phyloP scores from a whole-genome alignment of 768 basidiomycete species.

The Hygrocybe punicea region DNA sequence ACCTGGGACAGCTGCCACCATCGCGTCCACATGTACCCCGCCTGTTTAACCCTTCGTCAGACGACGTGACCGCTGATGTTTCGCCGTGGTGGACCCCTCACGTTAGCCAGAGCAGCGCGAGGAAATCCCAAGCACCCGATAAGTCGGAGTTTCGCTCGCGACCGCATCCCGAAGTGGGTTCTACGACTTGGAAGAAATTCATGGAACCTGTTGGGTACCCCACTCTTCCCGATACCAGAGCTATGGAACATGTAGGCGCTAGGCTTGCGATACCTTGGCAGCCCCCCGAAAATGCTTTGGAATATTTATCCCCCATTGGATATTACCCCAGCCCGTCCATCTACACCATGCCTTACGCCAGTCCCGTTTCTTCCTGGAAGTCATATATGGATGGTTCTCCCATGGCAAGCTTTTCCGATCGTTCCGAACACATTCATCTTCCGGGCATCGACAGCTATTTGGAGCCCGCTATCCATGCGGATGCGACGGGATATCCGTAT shows the following conservation, averaged over 20 bases:
- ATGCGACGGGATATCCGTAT: neutral
- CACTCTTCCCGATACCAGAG: neutral
- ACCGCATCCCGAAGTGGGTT: neutral
- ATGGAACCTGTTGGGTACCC: neutral
- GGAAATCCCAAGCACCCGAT: neutral
- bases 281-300: neutral
- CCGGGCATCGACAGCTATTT: neutral
- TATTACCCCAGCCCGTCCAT: neutral
- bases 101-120: neutral
- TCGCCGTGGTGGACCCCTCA: constrained; percentile 4
- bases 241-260: neutral
- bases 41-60: neutral
- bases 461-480: neutral
- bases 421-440: neutral
- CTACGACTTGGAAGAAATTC: constrained; percentile 3
- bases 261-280: neutral
- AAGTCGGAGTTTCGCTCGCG: neutral
- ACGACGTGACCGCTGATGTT: neutral
- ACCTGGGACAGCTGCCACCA: neutral
- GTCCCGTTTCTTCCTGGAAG: neutral
- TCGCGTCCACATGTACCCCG: neutral
- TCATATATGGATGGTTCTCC: neutral
- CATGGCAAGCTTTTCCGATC: neutral
- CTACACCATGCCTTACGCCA: neutral
- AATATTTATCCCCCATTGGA: neutral